These are phyloP conservation scores for Sanghuangporus weigelae DNA, from an alignment of 1,284 basidiomycete genomes.

Conservation along the genomic window DNA sequence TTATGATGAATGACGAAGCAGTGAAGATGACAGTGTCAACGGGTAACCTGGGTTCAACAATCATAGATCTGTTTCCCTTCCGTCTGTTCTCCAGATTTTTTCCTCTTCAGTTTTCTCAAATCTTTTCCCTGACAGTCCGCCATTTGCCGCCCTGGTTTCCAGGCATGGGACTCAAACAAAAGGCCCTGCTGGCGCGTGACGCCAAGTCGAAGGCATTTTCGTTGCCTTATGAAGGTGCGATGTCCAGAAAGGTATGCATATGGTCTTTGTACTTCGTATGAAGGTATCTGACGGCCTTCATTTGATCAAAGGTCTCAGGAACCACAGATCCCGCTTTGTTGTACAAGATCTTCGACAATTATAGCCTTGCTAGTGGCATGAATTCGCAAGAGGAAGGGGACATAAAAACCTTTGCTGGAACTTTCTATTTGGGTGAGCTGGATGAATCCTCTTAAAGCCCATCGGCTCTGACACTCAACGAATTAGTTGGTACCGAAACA, in stretches of 20 bases:
- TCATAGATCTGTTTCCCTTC: constrained; percentile 9
- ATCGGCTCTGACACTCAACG: too few relatives aligned
- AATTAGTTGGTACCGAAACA: background rate
- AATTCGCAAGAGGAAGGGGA: constrained; percentile 3
- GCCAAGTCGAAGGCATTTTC: background rate
- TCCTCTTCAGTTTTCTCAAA: background rate
- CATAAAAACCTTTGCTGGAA: background rate
- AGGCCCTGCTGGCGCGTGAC: background rate
- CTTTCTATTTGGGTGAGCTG: constrained; percentile 6
- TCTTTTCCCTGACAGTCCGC: constrained; percentile 1
- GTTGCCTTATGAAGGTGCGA: background rate
- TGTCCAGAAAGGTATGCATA: constrained; percentile 1
- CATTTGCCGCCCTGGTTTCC: constrained; percentile 12
- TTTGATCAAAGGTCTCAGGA: background rate
- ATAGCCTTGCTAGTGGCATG: background rate
- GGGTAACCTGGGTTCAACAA: constrained; percentile 3
- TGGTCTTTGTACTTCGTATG: background rate
- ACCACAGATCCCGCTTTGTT: background rate
- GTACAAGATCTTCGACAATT: constrained; percentile 2
- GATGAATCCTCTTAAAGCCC: background rate
- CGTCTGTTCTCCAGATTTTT: background rate
- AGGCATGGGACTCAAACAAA: constrained; percentile 9
- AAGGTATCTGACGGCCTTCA: background rate
- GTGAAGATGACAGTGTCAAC: background rate
- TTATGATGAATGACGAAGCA: background rate